phyloP scores from a whole-genome alignment of 2,329 filamentous ascomycete species.

The Salinomyces thailandicus region DNA sequence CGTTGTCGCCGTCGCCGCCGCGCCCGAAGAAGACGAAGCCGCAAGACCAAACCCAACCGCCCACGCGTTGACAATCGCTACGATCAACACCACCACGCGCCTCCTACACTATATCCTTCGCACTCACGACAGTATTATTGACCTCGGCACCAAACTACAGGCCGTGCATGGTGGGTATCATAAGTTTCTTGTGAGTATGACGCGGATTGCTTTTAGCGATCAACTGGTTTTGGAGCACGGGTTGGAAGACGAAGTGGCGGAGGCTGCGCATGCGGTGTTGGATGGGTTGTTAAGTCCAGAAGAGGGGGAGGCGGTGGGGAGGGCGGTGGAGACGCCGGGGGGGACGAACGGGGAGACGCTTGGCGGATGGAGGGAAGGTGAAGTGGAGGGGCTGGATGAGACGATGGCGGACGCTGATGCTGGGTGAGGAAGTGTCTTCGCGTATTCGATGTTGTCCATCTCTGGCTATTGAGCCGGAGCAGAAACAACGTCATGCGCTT shows the following conservation, averaged over 20 bases:
- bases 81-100: conserved; percentile 51
- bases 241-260: conserved; percentile 66
- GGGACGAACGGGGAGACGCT: conserved; percentile 12
- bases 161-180: conserved; percentile 63
- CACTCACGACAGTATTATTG: conserved; percentile 45
- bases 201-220: conserved; percentile 75
- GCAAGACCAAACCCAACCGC: no score
- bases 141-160: conserved; percentile 62
- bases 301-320: conserved; percentile 52
- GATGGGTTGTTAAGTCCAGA: conserved; percentile 74
- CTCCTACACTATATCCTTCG: conserved; percentile 51
- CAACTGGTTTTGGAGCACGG: conserved; percentile 65
- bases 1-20: no score
- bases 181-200: conserved; percentile 71
- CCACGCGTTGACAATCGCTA: conserved; percentile 33
- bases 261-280: conserved; percentile 70
- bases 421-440: background rate
- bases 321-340: conserved; percentile 33
- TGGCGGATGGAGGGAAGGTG: background rate
- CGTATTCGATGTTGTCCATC: background rate
- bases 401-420: background rate
- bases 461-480: background rate
- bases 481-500: background rate
- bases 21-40: no score
- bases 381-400: conserved; percentile 1